Conservation (phyloP, 768 basidiomycete species). For the Rhizopogon vulgaris region DNA sequence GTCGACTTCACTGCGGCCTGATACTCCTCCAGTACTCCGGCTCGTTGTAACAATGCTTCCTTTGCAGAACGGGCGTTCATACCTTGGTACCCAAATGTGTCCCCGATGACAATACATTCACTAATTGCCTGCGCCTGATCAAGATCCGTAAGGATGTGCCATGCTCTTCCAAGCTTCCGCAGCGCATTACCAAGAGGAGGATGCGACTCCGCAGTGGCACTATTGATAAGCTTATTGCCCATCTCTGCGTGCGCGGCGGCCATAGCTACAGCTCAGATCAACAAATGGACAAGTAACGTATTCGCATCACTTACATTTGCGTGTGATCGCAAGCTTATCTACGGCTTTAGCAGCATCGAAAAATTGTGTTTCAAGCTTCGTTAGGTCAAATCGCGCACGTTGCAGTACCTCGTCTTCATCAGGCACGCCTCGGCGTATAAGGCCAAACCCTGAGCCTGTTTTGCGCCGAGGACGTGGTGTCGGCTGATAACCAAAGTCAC, state of each 20-base stretch:
- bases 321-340: slow-evolving; percentile 73
- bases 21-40: slow-evolving; percentile 88
- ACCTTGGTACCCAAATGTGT: slow-evolving; percentile 93
- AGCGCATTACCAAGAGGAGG: slow-evolving; percentile 78
- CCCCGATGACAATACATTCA: slow-evolving; percentile 94
- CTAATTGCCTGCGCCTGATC: slow-evolving; percentile 89
- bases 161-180: slow-evolving; percentile 79
- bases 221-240: slow-evolving; percentile 88
- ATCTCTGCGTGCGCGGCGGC: slow-evolving; percentile 79
- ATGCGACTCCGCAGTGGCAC: slow-evolving; percentile 86
- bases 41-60: slow-evolving; percentile 86
- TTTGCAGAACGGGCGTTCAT: slow-evolving; percentile 96
- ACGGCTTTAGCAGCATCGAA: slow-evolving; percentile 89
- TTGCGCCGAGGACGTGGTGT: slow-evolving; percentile 72
- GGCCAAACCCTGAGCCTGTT: slow-evolving; percentile 64
- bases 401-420: slow-evolving; percentile 95
- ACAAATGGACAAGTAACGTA: background rate
- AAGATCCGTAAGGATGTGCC: slow-evolving; percentile 84
- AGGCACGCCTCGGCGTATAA: slow-evolving; percentile 75
- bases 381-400: slow-evolving; percentile 84
- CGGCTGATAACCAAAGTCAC: slow-evolving; percentile 94
- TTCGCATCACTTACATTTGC: slow-evolving; percentile 55
- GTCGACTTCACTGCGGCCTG: slow-evolving; percentile 89
- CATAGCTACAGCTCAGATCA: slow-evolving; percentile 44
- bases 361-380: slow-evolving; percentile 87